phyloP scores from a whole-genome alignment of 2,329 filamentous ascomycete species.

The Xylariaceae sp. region DNA sequence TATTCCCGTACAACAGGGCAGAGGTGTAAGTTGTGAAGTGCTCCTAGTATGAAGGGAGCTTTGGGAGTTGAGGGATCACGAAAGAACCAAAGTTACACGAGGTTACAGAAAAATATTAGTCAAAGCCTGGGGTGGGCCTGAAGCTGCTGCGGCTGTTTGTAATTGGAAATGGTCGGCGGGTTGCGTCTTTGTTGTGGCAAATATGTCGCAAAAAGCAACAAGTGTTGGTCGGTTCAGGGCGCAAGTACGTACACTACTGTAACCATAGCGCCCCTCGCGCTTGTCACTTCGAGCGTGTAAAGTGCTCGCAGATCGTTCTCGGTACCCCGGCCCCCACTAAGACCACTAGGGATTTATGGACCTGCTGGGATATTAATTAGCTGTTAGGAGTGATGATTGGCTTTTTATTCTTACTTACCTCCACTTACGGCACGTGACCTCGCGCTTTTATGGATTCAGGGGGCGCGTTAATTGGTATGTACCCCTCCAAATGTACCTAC shows the following conservation, averaged over 20 bases:
- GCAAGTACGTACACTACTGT: not conserved
- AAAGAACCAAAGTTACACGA: too few relatives aligned
- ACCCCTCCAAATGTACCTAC: not conserved
- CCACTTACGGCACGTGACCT: conserved; percentile 23
- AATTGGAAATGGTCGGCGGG: too few relatives aligned
- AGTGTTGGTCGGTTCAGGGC: not conserved
- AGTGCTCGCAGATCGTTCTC: conserved; percentile 24
- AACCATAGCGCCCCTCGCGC: too few relatives aligned
- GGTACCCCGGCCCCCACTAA: not conserved
- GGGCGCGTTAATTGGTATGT: conserved; percentile 21
- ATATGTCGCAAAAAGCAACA: conserved; percentile 5
- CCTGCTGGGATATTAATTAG: conserved; percentile 19
- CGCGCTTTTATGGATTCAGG: conserved; percentile 17
- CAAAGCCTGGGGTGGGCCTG: too few relatives aligned
- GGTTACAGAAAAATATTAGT: too few relatives aligned
- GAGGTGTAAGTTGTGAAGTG: too few relatives aligned
- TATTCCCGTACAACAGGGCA: not conserved
- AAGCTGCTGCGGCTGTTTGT: too few relatives aligned
- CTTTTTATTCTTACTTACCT: not conserved
- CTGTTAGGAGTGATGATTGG: conserved; percentile 12
- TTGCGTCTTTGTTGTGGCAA: conserved; percentile 14
- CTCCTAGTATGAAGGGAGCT: not conserved
- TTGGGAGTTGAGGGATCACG: not conserved
- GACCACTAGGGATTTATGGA: not conserved
- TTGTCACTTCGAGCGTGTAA: conserved; percentile 16